Base-by-base conservation (phyloP, 1,284 basidiomycete genomes). In the Melampsora americana region DNA sequence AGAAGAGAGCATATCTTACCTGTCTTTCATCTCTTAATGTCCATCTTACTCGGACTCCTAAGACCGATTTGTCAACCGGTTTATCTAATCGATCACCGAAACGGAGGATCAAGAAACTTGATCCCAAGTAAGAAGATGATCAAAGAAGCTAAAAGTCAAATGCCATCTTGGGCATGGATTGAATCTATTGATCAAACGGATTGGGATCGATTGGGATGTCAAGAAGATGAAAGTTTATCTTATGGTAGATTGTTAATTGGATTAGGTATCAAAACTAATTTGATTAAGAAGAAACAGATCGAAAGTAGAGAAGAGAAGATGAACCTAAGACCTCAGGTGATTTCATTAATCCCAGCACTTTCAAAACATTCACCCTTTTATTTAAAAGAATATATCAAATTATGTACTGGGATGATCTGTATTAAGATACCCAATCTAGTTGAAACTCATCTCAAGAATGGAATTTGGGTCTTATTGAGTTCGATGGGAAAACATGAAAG, bases 401-500 rank as follows among this genome's bases (percentile, higher is more conserved):
- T 73, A 18, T 53, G 5, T 5, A 53, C 50, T 53, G 50, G 16
- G 50, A 5, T 20, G 3, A 23, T 53, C 3, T 2, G 50, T 2
- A 35, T 73, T 30, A n/a, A 16, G 6, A 73, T 65, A 23, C 32
- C 42, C 14, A 35, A 46, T 18, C 11, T 39, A n/a, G 11, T 73
- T 16, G 60, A 71, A 20, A 16, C 2, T 30, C 46, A 62, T 6
- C 23, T 61, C 5, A 62, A 64, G 18, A 30, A 53, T 73, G 70
- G 70, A 6, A 35, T 73, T n/a, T 65, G 32, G n/a, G 53, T 60
- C 20, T 66, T 73, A 46, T 50, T 73, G n/a, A 50, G 30, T 2
- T 65, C 70, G 11, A 65, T 73, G 61, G 70, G 70, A 53, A 73
- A 66, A 26, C 65, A 65, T 39, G 70, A 73, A 59, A 35, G 70